Evolutionary conservation across 2,329 filamentous ascomycete genomes (phyloP).

Genomic region (Arthroderma uncinatum): DNA sequence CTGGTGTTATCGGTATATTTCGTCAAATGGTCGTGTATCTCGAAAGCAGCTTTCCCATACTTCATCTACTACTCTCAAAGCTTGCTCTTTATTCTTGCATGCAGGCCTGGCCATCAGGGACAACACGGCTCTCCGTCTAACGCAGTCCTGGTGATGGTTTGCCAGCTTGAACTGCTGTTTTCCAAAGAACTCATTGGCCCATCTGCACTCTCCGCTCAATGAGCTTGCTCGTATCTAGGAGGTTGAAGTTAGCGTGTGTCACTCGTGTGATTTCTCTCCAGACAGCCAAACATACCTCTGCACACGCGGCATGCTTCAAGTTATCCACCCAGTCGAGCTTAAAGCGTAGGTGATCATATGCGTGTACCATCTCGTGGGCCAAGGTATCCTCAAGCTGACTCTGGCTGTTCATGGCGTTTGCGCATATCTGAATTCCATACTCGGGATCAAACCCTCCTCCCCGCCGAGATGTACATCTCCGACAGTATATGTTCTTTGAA

Average conservation of each 20-base stretch:
- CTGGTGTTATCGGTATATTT: constrained; percentile 61
- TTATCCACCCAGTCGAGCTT: constrained; percentile 75
- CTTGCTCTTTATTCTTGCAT: constrained; percentile 77
- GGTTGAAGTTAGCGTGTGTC: constrained; percentile 26
- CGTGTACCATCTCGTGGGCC: constrained; percentile 95
- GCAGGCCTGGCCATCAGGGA: constrained; percentile 67
- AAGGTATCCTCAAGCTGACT: constrained; percentile 86
- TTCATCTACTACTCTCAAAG: constrained; percentile 78
- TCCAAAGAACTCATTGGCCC: constrained; percentile 73
- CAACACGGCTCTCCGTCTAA: constrained; percentile 65
- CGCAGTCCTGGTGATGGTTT: constrained; percentile 88
- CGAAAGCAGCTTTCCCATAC: constrained; percentile 98
- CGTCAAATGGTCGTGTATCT: constrained; percentile 91
- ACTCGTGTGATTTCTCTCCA: not conserved
- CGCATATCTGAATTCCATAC: constrained; percentile 82
- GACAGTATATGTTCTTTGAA: constrained; percentile 65
- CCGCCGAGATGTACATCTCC: constrained; percentile 61
- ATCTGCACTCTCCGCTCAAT: constrained; percentile 87
- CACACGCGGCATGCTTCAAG: constrained; percentile 81
- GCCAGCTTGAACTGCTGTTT: constrained; percentile 79
- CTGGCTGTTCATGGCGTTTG: constrained; percentile 72
- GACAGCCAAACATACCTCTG: constrained; percentile 53
- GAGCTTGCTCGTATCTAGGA: constrained; percentile 72
- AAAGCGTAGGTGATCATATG: constrained; percentile 84
- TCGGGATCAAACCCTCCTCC: constrained; percentile 76